A percentile compares a stretch with the other conserved stretches of the same genome.
These are phyloP conservation scores for Trichoderma koningiopsis DNA, from an alignment of 2,329 filamentous ascomycete species.

Conservation along the genomic window DNA sequence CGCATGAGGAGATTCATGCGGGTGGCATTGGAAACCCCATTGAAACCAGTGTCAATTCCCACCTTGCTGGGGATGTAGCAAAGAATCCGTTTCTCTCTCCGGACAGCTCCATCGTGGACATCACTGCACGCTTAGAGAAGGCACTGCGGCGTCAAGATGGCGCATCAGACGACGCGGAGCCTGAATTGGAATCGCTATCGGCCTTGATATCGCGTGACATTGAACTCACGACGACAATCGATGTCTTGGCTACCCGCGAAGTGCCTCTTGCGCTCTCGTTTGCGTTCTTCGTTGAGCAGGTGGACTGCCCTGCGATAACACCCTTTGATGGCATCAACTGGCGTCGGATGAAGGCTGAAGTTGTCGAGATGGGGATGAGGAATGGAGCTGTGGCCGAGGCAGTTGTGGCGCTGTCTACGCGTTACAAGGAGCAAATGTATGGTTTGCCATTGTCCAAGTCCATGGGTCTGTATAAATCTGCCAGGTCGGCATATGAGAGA, in stretches of 20 bases:
- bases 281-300: slow-evolving; percentile 29
- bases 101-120: slow-evolving; percentile 14
- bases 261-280: slow-evolving; percentile 17
- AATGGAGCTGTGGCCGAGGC: slow-evolving; percentile 14
- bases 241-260: slow-evolving; percentile 25
- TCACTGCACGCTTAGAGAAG: not conserved
- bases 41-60: not conserved
- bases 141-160: not conserved
- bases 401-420: slow-evolving; percentile 26
- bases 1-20: not conserved
- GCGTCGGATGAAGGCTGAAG: slow-evolving; percentile 25
- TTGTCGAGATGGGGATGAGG: slow-evolving; percentile 16
- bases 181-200: slow-evolving; percentile 20
- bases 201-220: slow-evolving; percentile 31
- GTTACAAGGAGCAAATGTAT: slow-evolving; percentile 27
- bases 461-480: too few species aligned
- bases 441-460: too few species aligned
- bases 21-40: not conserved
- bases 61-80: not conserved
- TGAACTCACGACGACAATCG: slow-evolving; percentile 31
- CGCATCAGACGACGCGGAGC: not conserved
- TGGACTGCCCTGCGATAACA: slow-evolving; percentile 29
- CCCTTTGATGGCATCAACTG: slow-evolving; percentile 30
- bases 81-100: slow-evolving; percentile 8
- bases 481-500: too few species aligned